phyloP scores from a whole-genome alignment of 495 filamentous ascomycete genomes.

The Astrocystis sublimbata region DNA sequence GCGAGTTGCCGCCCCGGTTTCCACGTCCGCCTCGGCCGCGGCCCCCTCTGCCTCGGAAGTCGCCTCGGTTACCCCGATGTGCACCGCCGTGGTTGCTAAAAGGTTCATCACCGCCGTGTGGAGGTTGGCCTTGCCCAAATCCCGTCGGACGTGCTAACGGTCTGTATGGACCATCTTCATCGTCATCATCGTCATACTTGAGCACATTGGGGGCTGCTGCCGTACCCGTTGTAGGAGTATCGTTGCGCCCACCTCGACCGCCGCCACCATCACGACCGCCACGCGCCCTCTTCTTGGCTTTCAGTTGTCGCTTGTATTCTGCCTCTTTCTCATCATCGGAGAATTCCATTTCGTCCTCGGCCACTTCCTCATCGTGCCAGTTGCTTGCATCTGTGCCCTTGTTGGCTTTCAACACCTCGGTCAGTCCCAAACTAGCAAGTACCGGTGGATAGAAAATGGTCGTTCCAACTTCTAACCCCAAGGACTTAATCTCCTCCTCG shows the following conservation, averaged over 20 bases:
- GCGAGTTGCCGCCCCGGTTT: constrained; percentile 31
- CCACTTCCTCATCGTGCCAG: constrained; percentile 89
- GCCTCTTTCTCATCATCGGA: constrained; percentile 94
- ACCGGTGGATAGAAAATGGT: constrained; percentile 74
- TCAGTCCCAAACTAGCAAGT: constrained; percentile 80
- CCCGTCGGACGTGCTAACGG: constrained; percentile 65
- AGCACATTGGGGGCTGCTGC: constrained; percentile 33
- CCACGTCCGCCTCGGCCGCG: constrained; percentile 48
- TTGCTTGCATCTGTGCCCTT: constrained; percentile 94
- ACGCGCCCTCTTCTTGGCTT: constrained; percentile 59
- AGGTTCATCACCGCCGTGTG: constrained; percentile 32
- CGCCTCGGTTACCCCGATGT: constrained; percentile 42
- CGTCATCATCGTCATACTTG: constrained; percentile 60
- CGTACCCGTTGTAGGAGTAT: constrained; percentile 38
- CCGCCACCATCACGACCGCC: constrained; percentile 35
- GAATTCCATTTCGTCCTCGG: constrained; percentile 83
- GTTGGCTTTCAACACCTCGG: constrained; percentile 68
- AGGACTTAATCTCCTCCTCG: constrained; percentile 62
- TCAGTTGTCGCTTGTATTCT: constrained; percentile 66
- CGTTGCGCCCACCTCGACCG: constrained; percentile 36
- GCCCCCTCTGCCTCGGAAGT: constrained; percentile 43
- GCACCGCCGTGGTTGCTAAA: constrained; percentile 29
- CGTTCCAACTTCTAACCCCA: constrained; percentile 63
- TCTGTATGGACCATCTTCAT: constrained; percentile 68
- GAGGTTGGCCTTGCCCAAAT: constrained; percentile 43